phyloP scores from a whole-genome alignment of 2,329 filamentous ascomycete genomes.

The Exophiala lecanii-corni region DNA sequence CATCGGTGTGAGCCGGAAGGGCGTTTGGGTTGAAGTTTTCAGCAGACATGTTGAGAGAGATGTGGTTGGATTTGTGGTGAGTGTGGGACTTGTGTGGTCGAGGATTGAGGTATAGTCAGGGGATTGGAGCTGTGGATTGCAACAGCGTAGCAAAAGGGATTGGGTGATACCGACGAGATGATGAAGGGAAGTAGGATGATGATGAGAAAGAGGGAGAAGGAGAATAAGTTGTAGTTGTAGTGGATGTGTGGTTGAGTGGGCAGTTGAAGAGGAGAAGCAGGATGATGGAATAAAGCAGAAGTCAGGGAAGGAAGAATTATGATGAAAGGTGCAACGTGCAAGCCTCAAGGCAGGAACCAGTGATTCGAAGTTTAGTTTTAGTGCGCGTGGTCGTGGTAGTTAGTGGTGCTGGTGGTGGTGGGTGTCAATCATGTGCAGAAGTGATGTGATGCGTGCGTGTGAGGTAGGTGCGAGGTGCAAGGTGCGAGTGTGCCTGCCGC shows the following conservation, averaged over 20 bases:
- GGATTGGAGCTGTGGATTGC: background rate
- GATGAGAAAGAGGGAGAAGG: background rate
- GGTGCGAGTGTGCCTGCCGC: too few relatives aligned
- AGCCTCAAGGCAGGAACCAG: too few relatives aligned
- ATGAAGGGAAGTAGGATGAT: background rate
- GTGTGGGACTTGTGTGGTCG: background rate
- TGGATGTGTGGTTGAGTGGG: too few relatives aligned
- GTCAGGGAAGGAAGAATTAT: background rate
- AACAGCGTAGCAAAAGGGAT: background rate
- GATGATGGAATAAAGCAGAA: background rate
- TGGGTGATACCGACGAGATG: background rate
- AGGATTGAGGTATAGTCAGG: background rate
- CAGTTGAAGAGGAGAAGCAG: background rate
- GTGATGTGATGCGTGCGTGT: too few relatives aligned
- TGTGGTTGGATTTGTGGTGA: too few relatives aligned
- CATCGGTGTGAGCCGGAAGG: conserved; percentile 8
- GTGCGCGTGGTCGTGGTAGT: too few relatives aligned
- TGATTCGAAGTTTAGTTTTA: too few relatives aligned
- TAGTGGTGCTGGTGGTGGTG: too few relatives aligned
- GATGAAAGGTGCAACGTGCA: background rate
- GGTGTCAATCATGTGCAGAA: too few relatives aligned
- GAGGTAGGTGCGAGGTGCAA: too few relatives aligned
- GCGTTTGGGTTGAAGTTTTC: conserved; percentile 1
- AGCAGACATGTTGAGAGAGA: conserved; percentile 11
- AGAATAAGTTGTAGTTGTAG: too few relatives aligned